Conservation (phyloP, 2,329 filamentous ascomycete genomes). For the Colletotrichum aenigma region DNA sequence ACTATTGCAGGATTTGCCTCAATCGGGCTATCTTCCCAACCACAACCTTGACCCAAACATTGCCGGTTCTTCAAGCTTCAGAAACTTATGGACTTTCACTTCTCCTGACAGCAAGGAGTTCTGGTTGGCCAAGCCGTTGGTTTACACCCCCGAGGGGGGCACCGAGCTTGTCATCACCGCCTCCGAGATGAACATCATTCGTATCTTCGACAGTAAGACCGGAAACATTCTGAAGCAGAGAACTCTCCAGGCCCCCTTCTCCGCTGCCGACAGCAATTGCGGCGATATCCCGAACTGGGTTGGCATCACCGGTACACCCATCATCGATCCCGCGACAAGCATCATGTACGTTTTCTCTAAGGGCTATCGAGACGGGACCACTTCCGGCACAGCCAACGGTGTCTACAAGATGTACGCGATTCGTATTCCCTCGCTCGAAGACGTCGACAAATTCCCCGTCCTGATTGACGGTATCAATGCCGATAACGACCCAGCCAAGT, state of each 20-base stretch:
- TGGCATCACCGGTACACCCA: slow-evolving; percentile 40
- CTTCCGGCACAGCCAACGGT: slow-evolving; percentile 33
- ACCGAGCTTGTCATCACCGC: slow-evolving; percentile 41
- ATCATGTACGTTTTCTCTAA: slow-evolving; percentile 42
- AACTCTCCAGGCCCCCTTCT: slow-evolving; percentile 42
- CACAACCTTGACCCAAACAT: slow-evolving; percentile 46
- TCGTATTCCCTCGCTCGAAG: slow-evolving; percentile 39
- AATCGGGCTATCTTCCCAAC: slow-evolving; percentile 41
- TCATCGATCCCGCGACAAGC: slow-evolving; percentile 37
- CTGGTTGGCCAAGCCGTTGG: slow-evolving; percentile 41
- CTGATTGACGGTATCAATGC: slow-evolving; percentile 45
- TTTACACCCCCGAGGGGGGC: slow-evolving; percentile 42
- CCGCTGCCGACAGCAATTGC: slow-evolving; percentile 39
- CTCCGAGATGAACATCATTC: slow-evolving; percentile 41
- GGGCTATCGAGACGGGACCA: slow-evolving; percentile 31
- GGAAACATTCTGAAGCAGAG: slow-evolving; percentile 39
- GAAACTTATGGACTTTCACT: slow-evolving; percentile 36
- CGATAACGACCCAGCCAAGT: slow-evolving; percentile 48
- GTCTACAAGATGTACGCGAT: slow-evolving; percentile 44
- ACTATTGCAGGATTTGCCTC: slow-evolving; percentile 29
- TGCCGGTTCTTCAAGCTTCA: slow-evolving; percentile 35
- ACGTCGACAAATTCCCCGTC: slow-evolving; percentile 44
- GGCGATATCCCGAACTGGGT: slow-evolving; percentile 42
- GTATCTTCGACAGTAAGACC: slow-evolving; percentile 43
- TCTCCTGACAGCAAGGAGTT: slow-evolving; percentile 10